Conservation (phyloP, 139 green algal genomes). For the Closterium sp. region DNA sequence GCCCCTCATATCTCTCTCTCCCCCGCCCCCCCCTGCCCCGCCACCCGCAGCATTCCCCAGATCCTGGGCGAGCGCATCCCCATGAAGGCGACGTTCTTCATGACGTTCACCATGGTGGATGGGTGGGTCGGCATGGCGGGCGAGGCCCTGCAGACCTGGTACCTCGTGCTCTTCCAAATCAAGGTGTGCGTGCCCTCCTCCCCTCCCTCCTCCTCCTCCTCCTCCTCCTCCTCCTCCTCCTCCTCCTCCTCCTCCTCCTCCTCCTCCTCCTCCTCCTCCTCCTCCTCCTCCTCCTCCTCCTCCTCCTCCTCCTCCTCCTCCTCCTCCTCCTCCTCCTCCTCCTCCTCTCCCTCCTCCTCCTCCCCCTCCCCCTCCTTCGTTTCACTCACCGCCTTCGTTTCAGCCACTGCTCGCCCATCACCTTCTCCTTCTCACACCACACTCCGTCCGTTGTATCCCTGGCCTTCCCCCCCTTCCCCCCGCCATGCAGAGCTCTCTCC, state of each 20-base stretch:
- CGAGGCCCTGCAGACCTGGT: not conserved
- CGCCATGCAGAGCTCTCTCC: too few relatives aligned
- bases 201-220: not conserved
- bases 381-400: not conserved
- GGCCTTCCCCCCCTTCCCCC: not conserved
- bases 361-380: not conserved
- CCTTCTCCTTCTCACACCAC: not conserved
- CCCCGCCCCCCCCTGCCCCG: not conserved
- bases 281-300: not conserved
- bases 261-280: not conserved
- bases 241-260: slow-evolving; percentile 36
- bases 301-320: too few relatives aligned
- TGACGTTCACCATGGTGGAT: slow-evolving; percentile 48
- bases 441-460: not conserved
- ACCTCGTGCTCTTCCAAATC: not conserved
- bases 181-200: not conserved
- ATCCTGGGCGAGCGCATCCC: slow-evolving; percentile 28
- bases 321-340: too few relatives aligned
- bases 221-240: slow-evolving; percentile 22
- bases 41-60: slow-evolving; percentile 21
- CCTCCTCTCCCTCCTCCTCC: not conserved
- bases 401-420: not conserved
- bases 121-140: slow-evolving; percentile 31
- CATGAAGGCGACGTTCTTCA: slow-evolving; percentile 48
- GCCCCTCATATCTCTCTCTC: too few relatives aligned